Base-by-base conservation (phyloP, 2,329 filamentous ascomycete species). In the Colletotrichum salicis region DNA sequence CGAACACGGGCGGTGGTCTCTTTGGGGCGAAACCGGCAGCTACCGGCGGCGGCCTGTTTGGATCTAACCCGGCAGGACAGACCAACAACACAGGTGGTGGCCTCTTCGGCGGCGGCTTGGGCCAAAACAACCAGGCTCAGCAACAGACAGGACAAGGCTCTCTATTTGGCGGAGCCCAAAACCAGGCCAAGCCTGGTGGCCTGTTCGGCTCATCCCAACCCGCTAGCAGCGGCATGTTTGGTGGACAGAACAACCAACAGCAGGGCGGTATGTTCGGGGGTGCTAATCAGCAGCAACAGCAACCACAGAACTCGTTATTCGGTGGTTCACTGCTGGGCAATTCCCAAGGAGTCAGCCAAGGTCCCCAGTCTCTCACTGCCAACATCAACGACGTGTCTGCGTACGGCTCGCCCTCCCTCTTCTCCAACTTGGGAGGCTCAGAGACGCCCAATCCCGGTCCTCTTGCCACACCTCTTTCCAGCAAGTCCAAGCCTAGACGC, bases 361-460 rank as follows among this genome's bases (percentile, higher is more conserved):
- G 88, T 19, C 57, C 67, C 7, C 73, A 74, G 45, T 84, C 88
- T 22, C 85, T 97, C 70, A 94, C 93, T 41, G 92, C 95, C 5
- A 96, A 94, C 72, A 89, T 97, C 67, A 91, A 91, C 71, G 94
- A 96, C 74, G 87, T 91, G n/a, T 94, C 93, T 64, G 96, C 97
- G 0, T 99, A 97, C 78, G 96, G 96, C 52, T 95, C 94, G 64
- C 90, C 94, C 57, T 94, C 94, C 1, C 88, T 99, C 24, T 98
- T 98, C 81, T 90, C 91, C 37, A 92, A 91, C 64, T 84, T 98
- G 19, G 86, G 86, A 75, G 87, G 79, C 79, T 91, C 78, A 83
- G 93, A 83, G 84, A 84, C 85, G 65, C 87, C 81, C 80, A 95
- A 95, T 77, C 93, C 95, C 3, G 96, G 96, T 2, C 96, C 97